Evolutionary conservation across 768 basidiomycete species (phyloP).

Genomic region (Rhizopogon sp.): DNA sequence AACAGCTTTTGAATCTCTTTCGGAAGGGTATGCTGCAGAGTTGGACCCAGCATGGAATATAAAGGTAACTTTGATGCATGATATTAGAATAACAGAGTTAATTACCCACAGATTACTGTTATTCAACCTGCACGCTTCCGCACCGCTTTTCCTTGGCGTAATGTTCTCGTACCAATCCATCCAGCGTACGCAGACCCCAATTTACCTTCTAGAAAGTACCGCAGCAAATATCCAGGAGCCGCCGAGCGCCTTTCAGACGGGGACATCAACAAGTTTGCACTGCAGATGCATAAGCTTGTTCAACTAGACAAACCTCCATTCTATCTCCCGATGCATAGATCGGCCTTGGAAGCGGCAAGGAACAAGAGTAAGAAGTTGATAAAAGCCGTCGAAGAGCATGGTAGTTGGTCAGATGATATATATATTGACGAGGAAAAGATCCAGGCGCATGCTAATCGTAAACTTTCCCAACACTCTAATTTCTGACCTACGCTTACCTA

Average conservation of each 20-base stretch:
- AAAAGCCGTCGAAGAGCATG: conserved; percentile 18
- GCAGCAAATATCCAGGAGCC: conserved; percentile 8
- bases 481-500: background rate
- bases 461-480: background rate
- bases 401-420: conserved; percentile 23
- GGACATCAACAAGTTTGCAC: conserved; percentile 21
- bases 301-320: conserved; percentile 20
- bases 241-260: conserved; percentile 6
- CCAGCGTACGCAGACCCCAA: conserved; percentile 14
- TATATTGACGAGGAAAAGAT: conserved; percentile 7
- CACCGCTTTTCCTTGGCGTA: conserved; percentile 6
- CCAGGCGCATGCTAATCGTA: background rate
- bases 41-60: conserved; percentile 45
- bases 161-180: conserved; percentile 9
- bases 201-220: conserved; percentile 12
- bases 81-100: background rate
- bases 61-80: conserved; percentile 25
- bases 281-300: conserved; percentile 12
- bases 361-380: conserved; percentile 17
- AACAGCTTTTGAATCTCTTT: conserved; percentile 34
- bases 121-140: conserved; percentile 20
- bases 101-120: conserved; percentile 15
- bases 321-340: conserved; percentile 18
- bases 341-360: conserved; percentile 17
- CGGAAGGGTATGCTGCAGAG: conserved; percentile 33